Base-by-base conservation (phyloP, 805 yeast species). In the Hanseniaspora mollemarum region DNA sequence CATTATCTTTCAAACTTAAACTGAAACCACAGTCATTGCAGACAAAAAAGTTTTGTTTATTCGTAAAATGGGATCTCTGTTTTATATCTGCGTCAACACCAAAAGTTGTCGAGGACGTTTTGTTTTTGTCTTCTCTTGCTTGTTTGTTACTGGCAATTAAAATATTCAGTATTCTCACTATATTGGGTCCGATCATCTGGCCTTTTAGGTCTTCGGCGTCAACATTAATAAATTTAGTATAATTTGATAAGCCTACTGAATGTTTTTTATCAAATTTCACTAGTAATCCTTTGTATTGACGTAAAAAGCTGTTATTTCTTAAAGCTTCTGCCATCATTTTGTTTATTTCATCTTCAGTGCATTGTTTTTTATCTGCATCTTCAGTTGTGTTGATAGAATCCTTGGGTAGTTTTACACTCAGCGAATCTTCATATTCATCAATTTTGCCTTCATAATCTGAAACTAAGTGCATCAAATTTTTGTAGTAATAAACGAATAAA, bases 1-100 rank as follows among this genome's bases (percentile, higher is more conserved):
- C 96, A 53, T 83, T 85, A 63, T 88, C 97, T 51, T 87, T 67
- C 54, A 90, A 70, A 8, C 94, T 83, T 35, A 90, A 68, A 60
- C 82, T 87, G 0, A 95, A 95, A 0, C 95, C 95, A 66, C 97
- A 88, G 1, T 78, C 79, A 55, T 78, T 83, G 65, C 97, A 88
- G 21, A 48, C 18, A 18, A 40, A 48, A n/a, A 40, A 48, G 8
- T 28, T 37, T 13, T 46, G 50, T 24, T 46, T 39, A 9, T 46
- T 46, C 4, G 44, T 9, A 22, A 32, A 37, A 16, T 22, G 6
- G 6, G 12, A 16, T 31, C 18, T 1, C 16, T 46, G n/a, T 13
- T 21, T 12, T 37, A 37, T 13, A 6, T 21, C 15, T 12, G 4
- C 7, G 22, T 21, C 22, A 19, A 45, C n/a, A 19, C 42, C 43